These are phyloP conservation scores for Coprinellus micaceus DNA, from an alignment of 768 basidiomycete species.

Conservation along the genomic window DNA sequence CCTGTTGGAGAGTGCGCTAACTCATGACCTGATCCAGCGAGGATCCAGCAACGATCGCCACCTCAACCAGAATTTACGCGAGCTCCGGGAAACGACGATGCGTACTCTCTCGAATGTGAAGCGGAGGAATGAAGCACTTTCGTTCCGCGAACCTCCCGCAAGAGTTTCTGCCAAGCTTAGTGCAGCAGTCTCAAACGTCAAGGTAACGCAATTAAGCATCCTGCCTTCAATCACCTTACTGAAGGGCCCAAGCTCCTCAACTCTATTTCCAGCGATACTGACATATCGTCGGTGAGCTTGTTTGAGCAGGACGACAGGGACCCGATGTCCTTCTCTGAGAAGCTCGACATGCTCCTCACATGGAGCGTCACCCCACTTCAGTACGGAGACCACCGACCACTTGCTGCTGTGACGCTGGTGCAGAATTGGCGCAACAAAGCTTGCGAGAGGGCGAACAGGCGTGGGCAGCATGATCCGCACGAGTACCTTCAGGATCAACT, in stretches of 20 bases:
- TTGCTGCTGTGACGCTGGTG: constrained; percentile 69
- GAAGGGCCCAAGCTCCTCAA: constrained; percentile 57
- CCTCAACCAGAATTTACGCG: constrained; percentile 37
- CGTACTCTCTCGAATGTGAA: constrained; percentile 68
- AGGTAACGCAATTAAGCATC: constrained; percentile 28
- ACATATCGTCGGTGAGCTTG: constrained; percentile 54
- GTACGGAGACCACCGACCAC: constrained; percentile 78
- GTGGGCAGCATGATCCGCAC: constrained; percentile 56
- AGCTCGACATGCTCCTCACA: constrained; percentile 70
- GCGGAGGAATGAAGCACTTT: constrained; percentile 75
- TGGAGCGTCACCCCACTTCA: constrained; percentile 81
- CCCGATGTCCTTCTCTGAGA: constrained; percentile 50
- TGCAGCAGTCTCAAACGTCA: constrained; percentile 54
- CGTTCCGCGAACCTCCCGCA: constrained; percentile 64
- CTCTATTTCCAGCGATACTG: constrained; percentile 64
- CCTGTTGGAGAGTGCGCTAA: constrained; percentile 46
- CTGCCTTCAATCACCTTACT: not conserved
- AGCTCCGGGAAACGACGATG: constrained; percentile 46
- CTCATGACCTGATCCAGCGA: constrained; percentile 30
- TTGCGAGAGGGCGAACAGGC: constrained; percentile 58
- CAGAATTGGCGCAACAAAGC: constrained; percentile 58
- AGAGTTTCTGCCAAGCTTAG: constrained; percentile 58
- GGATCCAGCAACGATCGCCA: constrained; percentile 22
- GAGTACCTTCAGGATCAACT: constrained; percentile 70
- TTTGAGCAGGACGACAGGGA: constrained; percentile 48